These are phyloP conservation scores for Apiospora malaysiana DNA, from an alignment of 2,329 filamentous ascomycete genomes.

Conservation along the genomic window DNA sequence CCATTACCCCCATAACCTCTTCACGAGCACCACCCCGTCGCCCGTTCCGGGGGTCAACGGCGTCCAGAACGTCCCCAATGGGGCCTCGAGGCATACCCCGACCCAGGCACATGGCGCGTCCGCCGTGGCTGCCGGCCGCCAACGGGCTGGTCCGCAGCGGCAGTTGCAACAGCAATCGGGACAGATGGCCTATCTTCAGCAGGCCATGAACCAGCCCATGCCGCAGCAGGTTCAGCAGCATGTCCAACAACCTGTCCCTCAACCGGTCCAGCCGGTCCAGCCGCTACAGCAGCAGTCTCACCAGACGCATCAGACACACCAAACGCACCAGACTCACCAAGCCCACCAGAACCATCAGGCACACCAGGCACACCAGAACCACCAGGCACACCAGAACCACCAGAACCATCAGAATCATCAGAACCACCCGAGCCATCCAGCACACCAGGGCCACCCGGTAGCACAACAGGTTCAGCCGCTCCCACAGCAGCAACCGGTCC, in stretches of 20 bases:
- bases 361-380: slow-evolving; percentile 22
- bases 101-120: slow-evolving; percentile 49
- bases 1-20: slow-evolving; percentile 59
- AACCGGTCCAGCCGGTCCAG: slow-evolving; percentile 36
- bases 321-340: slow-evolving; percentile 16
- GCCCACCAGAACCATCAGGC: slow-evolving; percentile 30
- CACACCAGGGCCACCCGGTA: slow-evolving; percentile 30
- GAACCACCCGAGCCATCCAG: slow-evolving; percentile 29
- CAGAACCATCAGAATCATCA: slow-evolving; percentile 29
- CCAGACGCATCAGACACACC: slow-evolving; percentile 19
- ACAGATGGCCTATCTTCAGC: slow-evolving; percentile 40
- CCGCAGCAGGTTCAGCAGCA: slow-evolving; percentile 39
- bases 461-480: slow-evolving; percentile 36
- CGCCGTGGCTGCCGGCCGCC: slow-evolving; percentile 38
- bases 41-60: slow-evolving; percentile 54
- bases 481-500: slow-evolving; percentile 34
- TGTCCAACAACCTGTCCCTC: slow-evolving; percentile 40
- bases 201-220: slow-evolving; percentile 40
- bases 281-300: slow-evolving; percentile 30
- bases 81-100: slow-evolving; percentile 52
- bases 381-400: slow-evolving; percentile 28
- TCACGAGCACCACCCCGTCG: slow-evolving; percentile 53
- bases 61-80: slow-evolving; percentile 55
- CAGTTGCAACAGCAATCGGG: slow-evolving; percentile 41
- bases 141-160: slow-evolving; percentile 41